Evolutionary conservation across 192 early-diverging fungal genomes (phyloP), one percentile per base, ranked within the genome.

Genomic region (Phycomyces blakesleeanus): DNA sequence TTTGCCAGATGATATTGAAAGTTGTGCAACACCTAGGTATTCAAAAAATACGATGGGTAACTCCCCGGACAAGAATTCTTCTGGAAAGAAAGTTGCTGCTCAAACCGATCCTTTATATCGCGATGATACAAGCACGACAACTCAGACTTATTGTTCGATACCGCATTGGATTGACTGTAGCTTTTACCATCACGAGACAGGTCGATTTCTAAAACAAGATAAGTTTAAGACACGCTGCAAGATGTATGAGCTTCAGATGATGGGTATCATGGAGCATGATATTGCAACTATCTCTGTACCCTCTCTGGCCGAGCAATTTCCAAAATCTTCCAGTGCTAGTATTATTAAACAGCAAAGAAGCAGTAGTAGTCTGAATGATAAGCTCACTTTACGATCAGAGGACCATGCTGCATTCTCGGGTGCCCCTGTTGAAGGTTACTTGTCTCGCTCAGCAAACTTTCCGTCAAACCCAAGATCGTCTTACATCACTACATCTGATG

Each of bases 121-220:
- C 56, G 83, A 85, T 47, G 70, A 73, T 14, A 51, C 65, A 14
- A 59, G 57, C 10, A 65, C 57, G 15, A 60, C 69, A 20, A 70
- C 63, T 2, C 66, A 74, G 57, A 71, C 22, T 0, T 82, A 81
- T 39, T 91, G 91, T 73, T 76, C 83, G 63, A 86, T 94, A 53
- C 93, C 96, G 0, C 84, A 91, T 67, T 98, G 96, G 96, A 81
- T 97, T 18, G 93, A 96, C 66, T 87, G 87, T 61, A 93, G 90
- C 60, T 98, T 95, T 66, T 96, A 92, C 77, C 77, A 68, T 25
- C 74, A 84, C 52, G 51, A 72, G 49, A 78, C 79, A 3, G 68
- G 72, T 42, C 63, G 75, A 55, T 80, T 71, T 16, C 44, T 66
- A 5, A 81, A 81, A 29, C 61, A 72, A 14, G 76, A 85, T 55